Evolutionary conservation across 805 yeast genomes (phyloP).

Genomic region (Wickerhamomyces hampshirensis): DNA sequence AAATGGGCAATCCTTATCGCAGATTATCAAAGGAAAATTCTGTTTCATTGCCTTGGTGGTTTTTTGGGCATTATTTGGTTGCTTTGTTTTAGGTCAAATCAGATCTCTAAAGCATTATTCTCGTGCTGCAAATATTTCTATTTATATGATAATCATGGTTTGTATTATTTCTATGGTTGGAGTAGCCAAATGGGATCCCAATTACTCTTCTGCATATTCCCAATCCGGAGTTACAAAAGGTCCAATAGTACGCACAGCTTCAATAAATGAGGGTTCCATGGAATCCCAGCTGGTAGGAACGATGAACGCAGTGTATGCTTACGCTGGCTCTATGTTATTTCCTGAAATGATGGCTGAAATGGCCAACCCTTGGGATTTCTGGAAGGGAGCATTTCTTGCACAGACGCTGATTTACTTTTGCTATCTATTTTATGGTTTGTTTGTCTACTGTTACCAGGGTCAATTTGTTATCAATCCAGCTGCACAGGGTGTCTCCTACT

Average conservation of each 20-base stretch:
- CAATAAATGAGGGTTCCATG: constrained; percentile 26
- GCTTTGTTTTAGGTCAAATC: constrained; percentile 37
- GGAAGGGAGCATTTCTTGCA: constrained; percentile 42
- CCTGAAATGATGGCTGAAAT: constrained; percentile 45
- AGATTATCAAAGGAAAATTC: constrained; percentile 29
- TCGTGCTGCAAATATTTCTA: constrained; percentile 39
- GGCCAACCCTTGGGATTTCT: constrained; percentile 43
- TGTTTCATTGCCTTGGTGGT: constrained; percentile 38
- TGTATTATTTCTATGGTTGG: constrained; percentile 41
- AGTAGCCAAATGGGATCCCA: constrained; percentile 31
- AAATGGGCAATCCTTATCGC: constrained; percentile 39
- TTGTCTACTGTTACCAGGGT: constrained; percentile 41
- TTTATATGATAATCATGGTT: constrained; percentile 42
- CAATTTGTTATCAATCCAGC: constrained; percentile 41
- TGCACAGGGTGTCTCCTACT: constrained; percentile 36
- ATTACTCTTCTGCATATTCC: constrained; percentile 26
- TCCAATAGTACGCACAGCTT: constrained; percentile 22
- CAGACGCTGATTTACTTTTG: constrained; percentile 34
- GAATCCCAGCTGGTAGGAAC: constrained; percentile 32
- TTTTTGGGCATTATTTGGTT: constrained; percentile 39
- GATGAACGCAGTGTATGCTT: constrained; percentile 43
- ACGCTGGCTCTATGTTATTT: constrained; percentile 48
- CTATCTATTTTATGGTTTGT: constrained; percentile 38
- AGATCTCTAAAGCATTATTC: constrained; percentile 35
- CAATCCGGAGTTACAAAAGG: constrained; percentile 16